Evolutionary conservation across 371 early-diverging fungal species (phyloP).

Genomic region (Mortierella sp.): DNA sequence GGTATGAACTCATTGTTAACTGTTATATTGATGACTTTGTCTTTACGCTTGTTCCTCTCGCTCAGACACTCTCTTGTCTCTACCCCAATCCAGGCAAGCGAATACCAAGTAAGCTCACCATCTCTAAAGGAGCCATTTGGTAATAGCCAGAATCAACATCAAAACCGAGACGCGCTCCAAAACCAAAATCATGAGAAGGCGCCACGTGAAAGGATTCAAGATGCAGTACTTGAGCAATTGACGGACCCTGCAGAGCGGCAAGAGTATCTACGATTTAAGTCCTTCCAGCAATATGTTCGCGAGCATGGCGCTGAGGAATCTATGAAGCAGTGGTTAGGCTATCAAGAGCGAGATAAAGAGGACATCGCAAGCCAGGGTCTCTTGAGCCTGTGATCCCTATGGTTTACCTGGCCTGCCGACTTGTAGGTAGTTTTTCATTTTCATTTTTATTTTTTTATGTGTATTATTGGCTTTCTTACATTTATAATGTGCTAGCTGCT

Average conservation of each 20-base stretch:
- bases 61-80: not conserved
- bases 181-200: not conserved
- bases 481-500: no score
- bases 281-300: conserved; percentile 36
- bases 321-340: conserved; percentile 35
- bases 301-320: conserved; percentile 30
- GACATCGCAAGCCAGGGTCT: conserved; percentile 27
- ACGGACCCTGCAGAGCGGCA: conserved; percentile 34
- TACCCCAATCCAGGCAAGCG: conserved; percentile 14
- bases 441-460: not conserved
- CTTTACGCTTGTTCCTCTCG: not conserved
- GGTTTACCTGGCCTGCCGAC: not conserved
- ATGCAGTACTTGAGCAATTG: conserved; percentile 32
- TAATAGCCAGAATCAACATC: not conserved
- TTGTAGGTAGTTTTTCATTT: not conserved
- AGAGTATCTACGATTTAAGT: conserved; percentile 45
- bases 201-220: conserved; percentile 18
- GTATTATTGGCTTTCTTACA: no score
- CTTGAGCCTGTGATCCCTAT: conserved; percentile 16
- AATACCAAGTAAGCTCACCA: not conserved
- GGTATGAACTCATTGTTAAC: conserved; percentile 4
- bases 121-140: not conserved
- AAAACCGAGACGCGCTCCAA: not conserved
- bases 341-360: conserved; percentile 35
- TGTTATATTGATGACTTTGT: not conserved